Conservation (phyloP, 2,329 filamentous ascomycete genomes). For the Erysiphe pulchra region DNA sequence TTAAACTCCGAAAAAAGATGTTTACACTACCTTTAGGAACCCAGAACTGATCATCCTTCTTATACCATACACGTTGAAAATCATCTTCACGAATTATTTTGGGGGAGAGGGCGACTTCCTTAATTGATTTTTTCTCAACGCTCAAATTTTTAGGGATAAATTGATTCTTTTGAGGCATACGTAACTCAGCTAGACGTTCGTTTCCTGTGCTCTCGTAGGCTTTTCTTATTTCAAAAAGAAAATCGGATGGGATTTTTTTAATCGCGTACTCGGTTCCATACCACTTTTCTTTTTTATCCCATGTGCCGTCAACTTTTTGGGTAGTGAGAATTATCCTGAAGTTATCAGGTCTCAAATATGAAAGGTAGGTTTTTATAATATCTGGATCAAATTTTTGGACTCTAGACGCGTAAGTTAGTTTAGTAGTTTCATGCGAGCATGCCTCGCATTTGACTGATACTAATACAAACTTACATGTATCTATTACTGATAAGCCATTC, state of each 20-base stretch:
- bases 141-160: constrained; percentile 86
- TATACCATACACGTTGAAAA: constrained; percentile 70
- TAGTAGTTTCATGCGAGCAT: background rate
- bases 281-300: constrained; percentile 84
- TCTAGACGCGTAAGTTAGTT: constrained; percentile 2
- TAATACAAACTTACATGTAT: constrained; percentile 20
- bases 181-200: constrained; percentile 41
- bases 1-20: constrained; percentile 52
- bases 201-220: constrained; percentile 31
- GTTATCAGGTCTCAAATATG: constrained; percentile 61
- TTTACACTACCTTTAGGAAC: constrained; percentile 81
- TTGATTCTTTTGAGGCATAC: constrained; percentile 79
- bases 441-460: background rate
- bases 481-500: constrained; percentile 71
- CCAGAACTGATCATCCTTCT: constrained; percentile 97
- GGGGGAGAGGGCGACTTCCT: constrained; percentile 45
- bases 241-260: constrained; percentile 52
- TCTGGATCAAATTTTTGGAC: constrained; percentile 58
- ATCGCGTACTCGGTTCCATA: constrained; percentile 86
- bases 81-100: constrained; percentile 68
- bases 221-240: constrained; percentile 42
- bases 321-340: constrained; percentile 67
- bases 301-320: constrained; percentile 58
- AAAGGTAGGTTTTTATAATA: constrained; percentile 49
- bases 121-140: constrained; percentile 82